Conservation (phyloP, 1,284 basidiomycete species). For the Cryptococcus maquisensis region DNA sequence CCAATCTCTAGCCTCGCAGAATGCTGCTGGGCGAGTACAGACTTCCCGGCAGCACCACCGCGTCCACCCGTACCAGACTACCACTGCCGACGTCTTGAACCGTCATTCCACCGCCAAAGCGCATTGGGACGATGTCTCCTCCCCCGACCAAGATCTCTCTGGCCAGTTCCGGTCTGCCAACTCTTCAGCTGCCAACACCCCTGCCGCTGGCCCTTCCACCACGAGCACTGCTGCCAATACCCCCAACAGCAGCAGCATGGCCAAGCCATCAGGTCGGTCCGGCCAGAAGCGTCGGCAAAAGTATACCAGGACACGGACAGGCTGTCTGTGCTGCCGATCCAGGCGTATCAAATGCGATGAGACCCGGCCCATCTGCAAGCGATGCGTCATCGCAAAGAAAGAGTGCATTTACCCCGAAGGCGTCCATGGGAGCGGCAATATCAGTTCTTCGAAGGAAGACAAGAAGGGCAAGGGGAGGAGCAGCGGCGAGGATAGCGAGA, state of each 20-base stretch:
- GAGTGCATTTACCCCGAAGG: constrained; percentile 36
- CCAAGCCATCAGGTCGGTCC: constrained; percentile 8
- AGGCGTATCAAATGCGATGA: constrained; percentile 48
- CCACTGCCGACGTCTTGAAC: constrained; percentile 9
- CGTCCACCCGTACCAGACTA: constrained; percentile 9
- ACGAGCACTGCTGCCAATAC: background rate
- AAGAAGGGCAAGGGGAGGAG: constrained; percentile 1
- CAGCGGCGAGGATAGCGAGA: constrained; percentile 11
- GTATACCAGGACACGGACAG: constrained; percentile 43
- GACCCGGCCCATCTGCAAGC: constrained; percentile 37
- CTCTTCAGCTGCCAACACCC: background rate
- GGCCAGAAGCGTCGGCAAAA: constrained; percentile 38
- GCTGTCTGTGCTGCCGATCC: constrained; percentile 41
- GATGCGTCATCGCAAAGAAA: constrained; percentile 42
- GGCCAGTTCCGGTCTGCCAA: background rate
- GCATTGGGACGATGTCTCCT: constrained; percentile 10
- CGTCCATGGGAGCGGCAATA: constrained; percentile 8
- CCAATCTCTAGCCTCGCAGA: background rate
- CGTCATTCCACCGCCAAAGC: constrained; percentile 10
- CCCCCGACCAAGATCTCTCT: constrained; percentile 7
- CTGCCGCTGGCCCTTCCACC: background rate
- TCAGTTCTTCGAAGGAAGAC: background rate
- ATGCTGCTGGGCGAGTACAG: background rate
- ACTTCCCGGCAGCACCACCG: background rate
- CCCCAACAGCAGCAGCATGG: background rate